phyloP scores from a whole-genome alignment of 2,329 filamentous ascomycete species.

The Fusarium palustre region DNA sequence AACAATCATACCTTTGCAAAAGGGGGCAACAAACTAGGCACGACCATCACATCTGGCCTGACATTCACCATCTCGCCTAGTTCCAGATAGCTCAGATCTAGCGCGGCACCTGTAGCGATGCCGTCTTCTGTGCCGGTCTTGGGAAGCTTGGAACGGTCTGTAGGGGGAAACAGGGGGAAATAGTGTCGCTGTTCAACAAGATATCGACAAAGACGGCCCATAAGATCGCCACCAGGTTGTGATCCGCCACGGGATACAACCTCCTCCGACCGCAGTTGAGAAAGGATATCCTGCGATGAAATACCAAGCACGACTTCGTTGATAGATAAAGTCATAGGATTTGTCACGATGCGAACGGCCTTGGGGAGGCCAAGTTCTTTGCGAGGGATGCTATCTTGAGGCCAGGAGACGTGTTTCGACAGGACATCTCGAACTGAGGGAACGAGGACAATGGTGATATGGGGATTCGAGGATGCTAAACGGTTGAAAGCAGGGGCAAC shows the following conservation, averaged over 20 bases:
- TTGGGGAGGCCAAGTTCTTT: slow-evolving; percentile 85
- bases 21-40: slow-evolving; percentile 84
- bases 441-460: slow-evolving; percentile 82
- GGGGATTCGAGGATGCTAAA: slow-evolving; percentile 76
- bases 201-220: slow-evolving; percentile 79
- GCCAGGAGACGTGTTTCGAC: slow-evolving; percentile 88
- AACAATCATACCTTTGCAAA: slow-evolving; percentile 81
- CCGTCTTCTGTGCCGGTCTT: slow-evolving; percentile 71
- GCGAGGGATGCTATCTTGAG: slow-evolving; percentile 70
- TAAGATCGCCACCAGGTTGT: slow-evolving; percentile 60
- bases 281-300: slow-evolving; percentile 85
- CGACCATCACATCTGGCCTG: slow-evolving; percentile 83
- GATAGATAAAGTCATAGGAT: slow-evolving; percentile 88
- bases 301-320: slow-evolving; percentile 89
- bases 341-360: slow-evolving; percentile 81
- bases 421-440: slow-evolving; percentile 87
- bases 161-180: slow-evolving; percentile 87
- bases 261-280: slow-evolving; percentile 83
- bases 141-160: slow-evolving; percentile 74
- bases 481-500: slow-evolving; percentile 79
- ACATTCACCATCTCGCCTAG: slow-evolving; percentile 91
- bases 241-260: slow-evolving; percentile 50
- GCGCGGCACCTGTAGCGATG: slow-evolving; percentile 76
- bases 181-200: slow-evolving; percentile 92
- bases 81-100: slow-evolving; percentile 88